These are phyloP conservation scores for Candida pseudocylindracea DNA, from an alignment of 1,139 yeast genomes.

Conservation along the genomic window DNA sequence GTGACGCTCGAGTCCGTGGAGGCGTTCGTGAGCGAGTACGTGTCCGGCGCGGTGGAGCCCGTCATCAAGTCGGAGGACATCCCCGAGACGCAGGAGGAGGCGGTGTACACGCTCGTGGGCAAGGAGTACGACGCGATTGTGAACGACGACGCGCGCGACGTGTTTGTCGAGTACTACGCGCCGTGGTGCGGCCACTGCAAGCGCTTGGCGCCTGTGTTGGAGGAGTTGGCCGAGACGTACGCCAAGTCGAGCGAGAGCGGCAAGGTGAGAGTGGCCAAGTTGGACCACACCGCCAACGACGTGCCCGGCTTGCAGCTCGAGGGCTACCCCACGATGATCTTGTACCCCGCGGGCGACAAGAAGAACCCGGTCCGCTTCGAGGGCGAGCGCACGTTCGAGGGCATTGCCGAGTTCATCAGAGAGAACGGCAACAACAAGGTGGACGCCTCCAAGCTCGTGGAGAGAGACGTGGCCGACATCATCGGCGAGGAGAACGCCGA, in stretches of 20 bases:
- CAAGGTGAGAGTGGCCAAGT: slow-evolving; percentile 57
- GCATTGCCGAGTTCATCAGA: too few relatives aligned
- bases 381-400: too few relatives aligned
- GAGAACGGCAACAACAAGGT: too few relatives aligned
- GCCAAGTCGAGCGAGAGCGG: slow-evolving; percentile 20
- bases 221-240: slow-evolving; percentile 58
- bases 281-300: slow-evolving; percentile 82
- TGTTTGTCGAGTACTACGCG: slow-evolving; percentile 84
- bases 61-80: slow-evolving; percentile 69
- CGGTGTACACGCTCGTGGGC: slow-evolving; percentile 69
- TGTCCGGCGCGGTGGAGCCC: slow-evolving; percentile 45
- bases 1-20: slow-evolving; percentile 21
- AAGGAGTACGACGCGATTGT: slow-evolving; percentile 58
- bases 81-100: slow-evolving; percentile 45
- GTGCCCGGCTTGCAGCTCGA: slow-evolving; percentile 48
- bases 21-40: slow-evolving; percentile 40
- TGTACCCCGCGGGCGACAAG: slow-evolving; percentile 79
- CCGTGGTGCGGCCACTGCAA: slow-evolving; percentile 99
- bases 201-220: slow-evolving; percentile 81
- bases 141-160: slow-evolving; percentile 55
- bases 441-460: too few relatives aligned
- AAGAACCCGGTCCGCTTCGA: slow-evolving; percentile 16
- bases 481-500: too few relatives aligned
- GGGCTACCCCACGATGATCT: slow-evolving; percentile 86
- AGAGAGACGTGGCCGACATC: too few relatives aligned